A percentile compares a stretch with the other conserved stretches of the same genome.
Conservation (phyloP, 352 stramenopile genomes). For the Achlya hypogyna region DNA sequence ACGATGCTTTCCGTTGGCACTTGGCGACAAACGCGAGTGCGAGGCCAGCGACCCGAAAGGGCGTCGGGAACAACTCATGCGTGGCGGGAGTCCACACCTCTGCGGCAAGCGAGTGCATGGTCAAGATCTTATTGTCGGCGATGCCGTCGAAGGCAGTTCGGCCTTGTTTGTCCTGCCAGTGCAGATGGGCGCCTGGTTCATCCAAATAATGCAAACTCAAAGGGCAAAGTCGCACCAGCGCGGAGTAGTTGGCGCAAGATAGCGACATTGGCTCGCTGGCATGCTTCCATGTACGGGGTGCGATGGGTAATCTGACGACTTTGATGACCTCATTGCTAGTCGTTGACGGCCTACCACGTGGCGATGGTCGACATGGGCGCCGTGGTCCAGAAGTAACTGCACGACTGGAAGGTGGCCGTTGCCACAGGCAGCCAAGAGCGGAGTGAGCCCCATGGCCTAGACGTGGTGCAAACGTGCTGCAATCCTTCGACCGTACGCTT, state of each 20-base stretch:
- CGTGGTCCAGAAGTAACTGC: slow-evolving; percentile 32
- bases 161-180: slow-evolving; percentile 34
- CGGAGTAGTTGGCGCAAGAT: slow-evolving; percentile 51
- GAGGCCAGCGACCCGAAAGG: slow-evolving; percentile 32
- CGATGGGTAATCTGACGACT: slow-evolving; percentile 30
- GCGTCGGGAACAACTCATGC: slow-evolving; percentile 36
- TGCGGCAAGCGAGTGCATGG: slow-evolving; percentile 24
- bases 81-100: slow-evolving; percentile 30
- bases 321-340: no score
- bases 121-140: slow-evolving; percentile 29
- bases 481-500: slow-evolving; percentile 30
- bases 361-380: slow-evolving; percentile 39
- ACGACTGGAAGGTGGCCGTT: slow-evolving; percentile 39
- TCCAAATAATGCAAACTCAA: neutral
- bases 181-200: slow-evolving; percentile 34
- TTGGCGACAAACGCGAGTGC: slow-evolving; percentile 34
- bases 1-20: slow-evolving; percentile 25
- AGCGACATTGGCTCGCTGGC: slow-evolving; percentile 26
- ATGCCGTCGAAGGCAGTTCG: slow-evolving; percentile 41
- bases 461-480: neutral
- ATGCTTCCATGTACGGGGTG: slow-evolving; percentile 55
- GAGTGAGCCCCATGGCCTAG: slow-evolving; percentile 60
- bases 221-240: slow-evolving; percentile 28
- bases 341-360: slow-evolving; percentile 24
- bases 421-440: slow-evolving; percentile 45